A percentile compares a stretch with the other conserved stretches of the same genome.
phyloP scores from a whole-genome alignment of 2,329 filamentous ascomycete genomes.

The Neonectria hederae region DNA sequence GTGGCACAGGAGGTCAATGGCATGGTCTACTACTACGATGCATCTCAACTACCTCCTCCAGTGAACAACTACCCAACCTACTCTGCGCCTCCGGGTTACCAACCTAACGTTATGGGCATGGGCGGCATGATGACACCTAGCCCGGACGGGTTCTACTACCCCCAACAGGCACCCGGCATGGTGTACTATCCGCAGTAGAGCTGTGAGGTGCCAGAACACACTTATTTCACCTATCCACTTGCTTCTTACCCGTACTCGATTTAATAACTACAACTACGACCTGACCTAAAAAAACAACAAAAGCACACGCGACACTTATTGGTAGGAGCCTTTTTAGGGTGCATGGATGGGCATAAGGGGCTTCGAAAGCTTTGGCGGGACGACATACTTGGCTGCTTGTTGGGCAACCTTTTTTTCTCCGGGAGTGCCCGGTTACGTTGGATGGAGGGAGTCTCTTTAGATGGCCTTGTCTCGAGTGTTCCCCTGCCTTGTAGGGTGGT shows the following conservation, averaged over 20 bases:
- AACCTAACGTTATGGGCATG: slow-evolving; percentile 71
- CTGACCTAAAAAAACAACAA: slow-evolving; percentile 39
- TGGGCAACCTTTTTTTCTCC: slow-evolving; percentile 4
- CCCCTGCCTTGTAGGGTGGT: slow-evolving; percentile 12
- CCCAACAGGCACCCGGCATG: slow-evolving; percentile 63
- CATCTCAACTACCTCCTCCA: slow-evolving; percentile 72
- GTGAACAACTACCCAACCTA: slow-evolving; percentile 60
- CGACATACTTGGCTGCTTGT: slow-evolving; percentile 8
- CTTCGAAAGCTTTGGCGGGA: slow-evolving; percentile 10
- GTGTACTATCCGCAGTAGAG: slow-evolving; percentile 70
- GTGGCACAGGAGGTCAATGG: slow-evolving; percentile 91
- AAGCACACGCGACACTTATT: slow-evolving; percentile 35
- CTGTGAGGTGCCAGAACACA: slow-evolving; percentile 36
- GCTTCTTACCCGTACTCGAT: slow-evolving; percentile 42
- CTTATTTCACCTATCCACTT: slow-evolving; percentile 38
- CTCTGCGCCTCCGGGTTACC: slow-evolving; percentile 62
- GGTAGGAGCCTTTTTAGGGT: slow-evolving; percentile 25
- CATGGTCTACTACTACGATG: slow-evolving; percentile 94
- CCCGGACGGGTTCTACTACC: slow-evolving; percentile 76
- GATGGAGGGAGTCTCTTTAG: slow-evolving; percentile 6
- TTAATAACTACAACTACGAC: slow-evolving; percentile 46
- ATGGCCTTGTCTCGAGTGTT: neutral
- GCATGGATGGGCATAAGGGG: slow-evolving; percentile 15
- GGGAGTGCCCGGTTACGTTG: slow-evolving; percentile 11
- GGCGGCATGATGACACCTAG: slow-evolving; percentile 81